Evolutionary conservation across 2,329 filamentous ascomycete genomes (phyloP).

Genomic region (Aureobasidium sp.): DNA sequence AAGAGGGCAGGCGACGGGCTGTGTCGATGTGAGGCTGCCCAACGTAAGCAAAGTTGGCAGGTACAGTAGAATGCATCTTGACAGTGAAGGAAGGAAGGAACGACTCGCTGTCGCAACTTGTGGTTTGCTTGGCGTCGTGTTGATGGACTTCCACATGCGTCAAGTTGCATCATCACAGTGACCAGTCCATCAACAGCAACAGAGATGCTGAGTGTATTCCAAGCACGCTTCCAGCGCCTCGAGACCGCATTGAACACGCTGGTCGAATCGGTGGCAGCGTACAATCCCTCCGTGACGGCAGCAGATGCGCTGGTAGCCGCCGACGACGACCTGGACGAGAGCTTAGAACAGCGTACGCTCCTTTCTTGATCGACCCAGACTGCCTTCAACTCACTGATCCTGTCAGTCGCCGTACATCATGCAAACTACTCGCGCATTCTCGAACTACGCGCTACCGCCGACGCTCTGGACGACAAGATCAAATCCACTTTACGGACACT

Average conservation of each 20-base stretch:
- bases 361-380: background rate
- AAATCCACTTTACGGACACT: constrained; percentile 63
- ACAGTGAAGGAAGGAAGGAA: background rate
- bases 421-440: constrained; percentile 64
- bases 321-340: constrained; percentile 59
- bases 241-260: constrained; percentile 54
- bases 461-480: constrained; percentile 63
- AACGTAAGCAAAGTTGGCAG: too few relatives aligned
- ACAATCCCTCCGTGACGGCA: constrained; percentile 64
- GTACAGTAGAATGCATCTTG: too few relatives aligned
- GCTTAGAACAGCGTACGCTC: constrained; percentile 55
- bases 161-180: constrained; percentile 14
- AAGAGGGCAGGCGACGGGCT: background rate
- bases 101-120: background rate
- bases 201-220: constrained; percentile 37
- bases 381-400: constrained; percentile 33
- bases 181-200: background rate
- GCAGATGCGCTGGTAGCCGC: constrained; percentile 64
- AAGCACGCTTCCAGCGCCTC: constrained; percentile 39
- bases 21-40: background rate
- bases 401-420: constrained; percentile 59
- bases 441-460: constrained; percentile 58
- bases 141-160: constrained; percentile 1
- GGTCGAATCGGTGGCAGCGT: constrained; percentile 74
- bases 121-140: background rate